Base-by-base conservation (phyloP, 441 rosid genomes). In the Corymbia citriodora region DNA sequence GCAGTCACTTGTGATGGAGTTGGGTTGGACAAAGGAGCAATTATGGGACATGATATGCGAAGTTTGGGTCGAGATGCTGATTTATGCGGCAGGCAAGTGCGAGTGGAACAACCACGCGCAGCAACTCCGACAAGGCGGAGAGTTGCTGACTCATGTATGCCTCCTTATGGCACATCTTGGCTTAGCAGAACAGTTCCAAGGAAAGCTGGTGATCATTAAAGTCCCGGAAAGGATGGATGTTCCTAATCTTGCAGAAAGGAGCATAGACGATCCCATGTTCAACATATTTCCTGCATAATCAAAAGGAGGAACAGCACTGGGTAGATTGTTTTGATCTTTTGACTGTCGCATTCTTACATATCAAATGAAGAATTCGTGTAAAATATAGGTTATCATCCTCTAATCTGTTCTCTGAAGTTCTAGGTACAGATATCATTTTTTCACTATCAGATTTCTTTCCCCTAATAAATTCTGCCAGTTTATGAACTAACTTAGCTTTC, bases 71-170 rank as follows among this genome's bases (percentile, higher is more conserved):
- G 89, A 88, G 89, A 88, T 88, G 53, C 89, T 88, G 31, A 88
- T 65, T 9, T 65, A 88, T 8, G 82, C 45, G 12, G 89, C 89
- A 1, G 89, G 89, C 45, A 70, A 88, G 49, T 65, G 89, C 61
- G 83, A 49, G 36, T 88, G 89, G 83, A 74, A 21, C 33, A 55
- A 50, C 57, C 89, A 88, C n/a, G 50, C 83, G 9, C 89, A 88
- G 59, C 89, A 88, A 74, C 83, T 88, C 61, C 72, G 83, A 7
- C 53, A 81, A 27, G 89, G 89, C 0, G 89, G 89, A 74, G 83
- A 88, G 89, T 88, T 88, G 83, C 82, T 88, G 48, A 88, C 89
- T 54, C 89, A 50, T 27, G 83, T 88, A 52, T 52, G 89, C 82
- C 83, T 65, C 29, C 45, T 88, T 2, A 88, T 65, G 89, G 89